Evolutionary conservation across 139 green algal species (phyloP), one percentile per base, ranked within the genome.

Genomic region (Chloropicon primus): DNA sequence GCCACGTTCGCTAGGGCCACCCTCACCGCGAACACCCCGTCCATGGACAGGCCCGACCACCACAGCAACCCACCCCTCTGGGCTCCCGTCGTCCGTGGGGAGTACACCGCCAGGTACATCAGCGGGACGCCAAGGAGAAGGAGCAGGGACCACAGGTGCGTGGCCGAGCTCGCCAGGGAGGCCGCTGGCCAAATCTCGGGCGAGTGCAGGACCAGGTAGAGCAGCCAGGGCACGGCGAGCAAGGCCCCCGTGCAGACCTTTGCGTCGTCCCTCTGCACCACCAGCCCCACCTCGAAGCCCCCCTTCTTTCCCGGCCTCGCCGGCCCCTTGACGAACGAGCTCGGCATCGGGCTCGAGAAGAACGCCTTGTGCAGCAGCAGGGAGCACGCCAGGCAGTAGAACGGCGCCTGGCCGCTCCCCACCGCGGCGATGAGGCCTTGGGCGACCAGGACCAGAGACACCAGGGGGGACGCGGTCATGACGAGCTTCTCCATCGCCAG

Each of bases 401-500:
- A 98, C n/a, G 91, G 87, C 26, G 93, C 86, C n/a, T 82, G 75
- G 0, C 23, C 77, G 24, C 84, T 72, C 22, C 82, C 82, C 10
- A 85, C 74, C 0, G 82, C 75, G 1, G 82, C 82, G 3, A 83
- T 24, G 1, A 84, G 23, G 21, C 78, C 77, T 80, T 82, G 86
- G 24, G 82, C 77, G 2, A 79, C 26, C 82, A 93, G 81, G 5
- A 88, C 80, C 0, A 87, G 87, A 1, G 81, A 87, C 10, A 93
- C 80, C 10, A 91, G 86, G 25, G 94, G 75, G n/a, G 79, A 82
- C 21, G 77, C 83, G 0, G 85, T 86, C 1, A 98, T 75, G 23
- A 98, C 84, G 28, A 91, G 85, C 72, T 90, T 89, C 77, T 98
- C 94, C 78, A 96, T 89, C 0, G 90, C 89, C 24, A 97, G 77